phyloP scores from a whole-genome alignment of 139 green algal species.

The Coelastrella sp. region DNA sequence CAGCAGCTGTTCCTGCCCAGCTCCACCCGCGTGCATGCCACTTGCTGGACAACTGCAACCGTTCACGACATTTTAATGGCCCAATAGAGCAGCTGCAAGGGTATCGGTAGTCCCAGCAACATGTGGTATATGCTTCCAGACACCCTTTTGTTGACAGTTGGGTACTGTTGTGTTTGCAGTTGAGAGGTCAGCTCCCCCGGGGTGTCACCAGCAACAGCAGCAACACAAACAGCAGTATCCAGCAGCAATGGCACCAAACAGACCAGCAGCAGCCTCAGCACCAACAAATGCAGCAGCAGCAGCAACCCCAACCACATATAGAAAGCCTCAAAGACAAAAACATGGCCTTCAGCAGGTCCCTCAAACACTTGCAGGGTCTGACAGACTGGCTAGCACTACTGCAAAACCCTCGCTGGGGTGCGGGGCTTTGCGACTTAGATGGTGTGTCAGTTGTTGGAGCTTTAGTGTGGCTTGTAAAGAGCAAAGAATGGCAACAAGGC shows the following conservation, averaged over 20 bases:
- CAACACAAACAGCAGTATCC: background rate
- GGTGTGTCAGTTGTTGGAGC: conserved; percentile 17
- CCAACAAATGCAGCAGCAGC: background rate
- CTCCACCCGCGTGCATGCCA: too few relatives aligned
- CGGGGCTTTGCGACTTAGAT: background rate
- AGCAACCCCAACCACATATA: background rate
- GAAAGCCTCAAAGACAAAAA: background rate
- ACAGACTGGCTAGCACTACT: background rate
- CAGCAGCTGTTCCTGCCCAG: too few relatives aligned
- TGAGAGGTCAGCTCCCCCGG: background rate
- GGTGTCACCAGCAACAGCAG: background rate
- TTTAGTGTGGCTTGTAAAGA: conserved; percentile 1
- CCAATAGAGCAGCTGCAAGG: too few relatives aligned
- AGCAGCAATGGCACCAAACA: background rate
- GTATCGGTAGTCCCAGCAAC: background rate
- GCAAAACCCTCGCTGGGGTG: background rate
- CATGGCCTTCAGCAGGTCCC: background rate
- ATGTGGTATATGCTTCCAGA: background rate
- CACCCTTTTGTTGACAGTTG: background rate
- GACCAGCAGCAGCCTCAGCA: conserved; percentile 2
- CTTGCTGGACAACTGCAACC: too few relatives aligned
- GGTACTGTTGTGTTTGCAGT: background rate
- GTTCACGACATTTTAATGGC: background rate
- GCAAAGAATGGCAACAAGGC: conserved; percentile 13
- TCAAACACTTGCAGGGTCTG: background rate